Conservation (phyloP, 345 rosid genomes). For the Combretum micranthum region DNA sequence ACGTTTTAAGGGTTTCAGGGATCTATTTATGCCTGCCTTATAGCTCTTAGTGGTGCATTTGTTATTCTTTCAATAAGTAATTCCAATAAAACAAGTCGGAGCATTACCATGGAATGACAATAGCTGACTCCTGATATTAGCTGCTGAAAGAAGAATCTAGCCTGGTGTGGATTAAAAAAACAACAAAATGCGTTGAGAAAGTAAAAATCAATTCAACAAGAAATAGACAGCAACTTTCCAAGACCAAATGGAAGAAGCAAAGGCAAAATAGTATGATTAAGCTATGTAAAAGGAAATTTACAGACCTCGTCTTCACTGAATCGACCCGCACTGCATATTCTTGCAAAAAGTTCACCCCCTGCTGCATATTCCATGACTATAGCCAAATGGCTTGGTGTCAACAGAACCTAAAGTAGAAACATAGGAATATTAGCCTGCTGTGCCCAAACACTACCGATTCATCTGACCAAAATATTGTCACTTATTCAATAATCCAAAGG, state of each 20-base stretch:
- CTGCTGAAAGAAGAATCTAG: slow-evolving; percentile 22
- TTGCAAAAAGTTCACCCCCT: slow-evolving; percentile 37
- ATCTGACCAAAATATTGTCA: no score
- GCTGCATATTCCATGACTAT: slow-evolving; percentile 43
- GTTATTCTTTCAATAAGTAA: background rate
- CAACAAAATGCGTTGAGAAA: no score
- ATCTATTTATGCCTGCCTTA: no score
- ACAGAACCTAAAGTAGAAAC: slow-evolving; percentile 20
- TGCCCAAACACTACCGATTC: no score
- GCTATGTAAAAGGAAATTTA: background rate
- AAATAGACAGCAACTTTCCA: no score
- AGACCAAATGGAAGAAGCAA: background rate
- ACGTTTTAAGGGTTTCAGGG: no score
- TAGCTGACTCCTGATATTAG: slow-evolving; percentile 24
- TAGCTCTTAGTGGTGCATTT: no score
- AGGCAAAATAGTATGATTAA: background rate
- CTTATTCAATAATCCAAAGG: no score
- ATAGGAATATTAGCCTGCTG: slow-evolving; percentile 1
- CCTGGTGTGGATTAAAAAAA: slow-evolving; percentile 5
- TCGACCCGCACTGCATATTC: slow-evolving; percentile 33
- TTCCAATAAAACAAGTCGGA: background rate
- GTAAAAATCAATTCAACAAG: no score
- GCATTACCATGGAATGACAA: slow-evolving; percentile 19
- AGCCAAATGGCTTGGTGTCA: slow-evolving; percentile 34
- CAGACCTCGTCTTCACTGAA: slow-evolving; percentile 36